Base-by-base conservation (phyloP, 2,329 filamentous ascomycete species). In the Talaromyces amestolkiae region DNA sequence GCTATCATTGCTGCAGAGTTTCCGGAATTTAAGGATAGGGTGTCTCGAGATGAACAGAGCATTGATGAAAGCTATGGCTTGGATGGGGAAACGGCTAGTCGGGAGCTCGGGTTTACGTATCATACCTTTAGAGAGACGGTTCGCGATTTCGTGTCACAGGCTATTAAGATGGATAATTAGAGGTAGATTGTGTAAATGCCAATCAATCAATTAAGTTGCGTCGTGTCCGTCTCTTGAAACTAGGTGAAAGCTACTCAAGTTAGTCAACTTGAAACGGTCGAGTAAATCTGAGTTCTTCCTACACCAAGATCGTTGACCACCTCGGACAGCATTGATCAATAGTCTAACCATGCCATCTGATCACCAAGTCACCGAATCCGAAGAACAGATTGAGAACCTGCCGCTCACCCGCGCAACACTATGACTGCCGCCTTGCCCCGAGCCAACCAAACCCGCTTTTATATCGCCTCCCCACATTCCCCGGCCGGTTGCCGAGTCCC, bases 1-100 rank as follows among this genome's bases (percentile, higher is more conserved):
- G 72, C 77, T 9, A 79, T 84, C 27, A 79, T 84, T 41, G 69
- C 67, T 0, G 74, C 77, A 2, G 72, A 75, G 35, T 84, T 85
- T 68, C 68, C 72, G 0, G 41, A 59, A 2, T 33, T 64, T 0
- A 74, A 70, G 47, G 71, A 70, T 11, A 68, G 60, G 51, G 76
- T 81, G 0, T 69, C 72, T 2, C 64, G 68, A 31, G 78, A 78
- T 56, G 74, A 78, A 6, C 56, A 60, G 37, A 35, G 22, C 24
- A 56, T 60, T 19, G 58, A 65, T 10, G 58, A 65, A n/a, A 65
- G 58, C 24, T 65, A 65, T 13, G 51, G 37, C n/a, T 61, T 61
- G 56, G 63, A 65, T 7, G 63, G 63, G 17, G 58, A 54, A 22
- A 24, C 47, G 24, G 63, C 58, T 41, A 45, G 41, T 19, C 51